Percentiles rank a stretch among this genome's conserved stretches.
These are phyloP conservation scores for Tolypocladium inflatum DNA, from an alignment of 2,329 filamentous ascomycete genomes.

Conservation along the genomic window DNA sequence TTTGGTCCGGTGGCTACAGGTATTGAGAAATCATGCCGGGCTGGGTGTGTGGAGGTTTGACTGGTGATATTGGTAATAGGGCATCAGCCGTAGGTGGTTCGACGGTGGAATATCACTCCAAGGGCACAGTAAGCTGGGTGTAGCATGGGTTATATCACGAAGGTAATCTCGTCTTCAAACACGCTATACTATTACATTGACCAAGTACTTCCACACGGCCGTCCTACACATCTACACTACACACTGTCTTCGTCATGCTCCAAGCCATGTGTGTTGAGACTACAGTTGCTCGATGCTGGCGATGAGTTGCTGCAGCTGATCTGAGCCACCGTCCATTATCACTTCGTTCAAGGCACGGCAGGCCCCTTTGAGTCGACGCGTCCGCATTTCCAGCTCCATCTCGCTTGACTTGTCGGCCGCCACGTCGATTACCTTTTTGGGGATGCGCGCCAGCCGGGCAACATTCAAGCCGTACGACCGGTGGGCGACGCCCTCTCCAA, in stretches of 20 bases:
- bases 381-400: constrained; percentile 64
- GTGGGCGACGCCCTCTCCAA: constrained; percentile 84
- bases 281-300: constrained; percentile 52
- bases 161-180: not conserved
- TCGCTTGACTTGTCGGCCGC: constrained; percentile 72
- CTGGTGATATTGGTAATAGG: not conserved
- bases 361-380: constrained; percentile 48
- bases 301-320: constrained; percentile 43
- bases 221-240: not conserved
- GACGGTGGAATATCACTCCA: not conserved
- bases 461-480: constrained; percentile 93
- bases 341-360: constrained; percentile 32
- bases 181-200: not conserved
- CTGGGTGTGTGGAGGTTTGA: not conserved
- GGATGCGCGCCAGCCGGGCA: constrained; percentile 74
- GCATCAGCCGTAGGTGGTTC: not conserved
- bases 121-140: not conserved
- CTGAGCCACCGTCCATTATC: constrained; percentile 20
- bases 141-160: not conserved
- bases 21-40: not conserved
- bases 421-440: constrained; percentile 64
- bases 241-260: not conserved
- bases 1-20: not conserved
- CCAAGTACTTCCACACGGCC: not conserved
- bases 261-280: not conserved